Base-by-base conservation (phyloP, 228 moss, liverwort and hornwort species). In the Sphagnum magellanicum region DNA sequence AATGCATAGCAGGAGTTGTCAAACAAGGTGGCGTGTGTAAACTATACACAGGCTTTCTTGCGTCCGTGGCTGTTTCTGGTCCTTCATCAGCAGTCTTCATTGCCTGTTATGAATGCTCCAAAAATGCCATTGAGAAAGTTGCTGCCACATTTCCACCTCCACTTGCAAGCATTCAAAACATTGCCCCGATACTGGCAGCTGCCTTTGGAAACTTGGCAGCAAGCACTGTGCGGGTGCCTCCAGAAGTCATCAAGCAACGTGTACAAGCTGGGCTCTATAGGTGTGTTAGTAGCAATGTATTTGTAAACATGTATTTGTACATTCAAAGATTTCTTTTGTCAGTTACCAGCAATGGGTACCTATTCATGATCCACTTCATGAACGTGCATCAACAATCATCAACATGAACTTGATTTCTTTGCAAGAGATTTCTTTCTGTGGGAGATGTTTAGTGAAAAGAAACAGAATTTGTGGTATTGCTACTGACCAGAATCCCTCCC, bases 1-100 rank as follows among this genome's bases (percentile, higher is more conserved):
- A 81, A 70, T 85, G 85, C 74, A 76, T 81, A 71, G 81, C 71
- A 9, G 85, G 85, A 48, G 65, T 85, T 47, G 79, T 85, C 60
- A 68, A 76, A 65, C 76, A 16, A 66, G 79, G 70, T 77, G 85
- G 85, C 52, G 66, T 79, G 48, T 76, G 76, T 60, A 76, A 74
- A 8, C 64, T 85, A 52, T 85, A 85, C 68, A 79, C 78, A 11
- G 85, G 85, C n/a, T 85, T 85, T 53, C 61, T 85, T 58, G 85
- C 81, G 60, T 85, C 85, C 0, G 73, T 81, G 64, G 81, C 85
- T 61, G 85, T 85, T 46, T 85, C 85, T 50, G 85, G 79, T 8
- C 85, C 85, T 51, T 85, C 85, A 47, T 81, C 85, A 12, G 85
- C 85, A 55, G 81, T 85, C 16, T 85, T 85, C 66, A 81, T 76